Percentiles rank a stretch among this genome's conserved stretches.
phyloP scores from a whole-genome alignment of 2,329 filamentous ascomycete species.

The Cytospora paraplurivora region DNA sequence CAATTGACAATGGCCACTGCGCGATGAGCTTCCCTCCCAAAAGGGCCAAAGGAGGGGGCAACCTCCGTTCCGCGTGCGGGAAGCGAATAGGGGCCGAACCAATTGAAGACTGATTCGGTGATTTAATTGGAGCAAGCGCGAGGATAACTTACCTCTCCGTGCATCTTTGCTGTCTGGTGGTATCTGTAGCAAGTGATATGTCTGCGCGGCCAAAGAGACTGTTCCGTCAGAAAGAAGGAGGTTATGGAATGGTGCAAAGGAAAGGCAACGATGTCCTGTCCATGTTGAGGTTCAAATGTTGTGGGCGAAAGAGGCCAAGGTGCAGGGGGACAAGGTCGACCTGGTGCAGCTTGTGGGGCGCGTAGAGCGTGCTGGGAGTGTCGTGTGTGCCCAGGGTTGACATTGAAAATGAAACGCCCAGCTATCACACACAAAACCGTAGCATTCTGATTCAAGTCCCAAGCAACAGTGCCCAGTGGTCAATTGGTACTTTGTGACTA shows the following conservation, averaged over 20 bases:
- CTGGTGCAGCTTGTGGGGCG: slow-evolving; percentile 14
- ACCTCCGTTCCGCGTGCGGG: slow-evolving; percentile 14
- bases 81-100: slow-evolving; percentile 19
- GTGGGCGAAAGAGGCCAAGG: slow-evolving; percentile 14
- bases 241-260: not conserved
- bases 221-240: slow-evolving; percentile 1
- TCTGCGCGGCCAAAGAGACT: slow-evolving; percentile 14
- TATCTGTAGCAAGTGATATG: slow-evolving; percentile 6
- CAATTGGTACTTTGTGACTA: not conserved
- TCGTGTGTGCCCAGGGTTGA: not conserved
- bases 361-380: slow-evolving; percentile 15
- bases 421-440: not conserved
- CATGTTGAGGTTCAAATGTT: slow-evolving; percentile 6
- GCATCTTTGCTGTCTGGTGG: slow-evolving; percentile 25
- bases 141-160: slow-evolving; percentile 28
- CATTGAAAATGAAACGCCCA: not conserved
- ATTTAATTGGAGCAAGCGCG: slow-evolving; percentile 17
- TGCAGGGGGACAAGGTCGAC: slow-evolving; percentile 5
- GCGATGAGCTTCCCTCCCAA: slow-evolving; percentile 11
- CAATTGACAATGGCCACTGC: slow-evolving; percentile 10
- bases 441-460: not conserved
- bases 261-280: slow-evolving; percentile 4
- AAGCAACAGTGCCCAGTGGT: not conserved
- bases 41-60: slow-evolving; percentile 11
- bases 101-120: slow-evolving; percentile 9